A percentile compares a stretch with the other conserved stretches of the same genome.
Evolutionary conservation across 306 rosid species (phyloP).

Genomic region (Calophaca sinica): DNA sequence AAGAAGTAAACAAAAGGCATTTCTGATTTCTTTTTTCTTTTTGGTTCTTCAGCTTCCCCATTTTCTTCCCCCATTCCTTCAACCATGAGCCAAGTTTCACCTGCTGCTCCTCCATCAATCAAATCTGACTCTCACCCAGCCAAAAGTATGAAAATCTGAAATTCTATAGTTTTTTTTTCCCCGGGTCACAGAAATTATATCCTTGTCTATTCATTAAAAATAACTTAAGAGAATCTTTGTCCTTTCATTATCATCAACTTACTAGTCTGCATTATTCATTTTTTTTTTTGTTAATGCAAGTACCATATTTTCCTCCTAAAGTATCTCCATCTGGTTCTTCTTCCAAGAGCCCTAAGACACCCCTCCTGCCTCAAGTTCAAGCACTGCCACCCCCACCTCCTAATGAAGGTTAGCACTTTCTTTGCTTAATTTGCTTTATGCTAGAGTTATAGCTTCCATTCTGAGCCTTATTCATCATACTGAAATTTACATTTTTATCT

Average conservation of each 20-base stretch:
- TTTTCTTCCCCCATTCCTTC: constrained; percentile 46
- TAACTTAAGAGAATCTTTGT: no score
- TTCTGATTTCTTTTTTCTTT: neutral
- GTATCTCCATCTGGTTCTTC: constrained; percentile 52
- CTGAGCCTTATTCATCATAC: constrained; percentile 26
- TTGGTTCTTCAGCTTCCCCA: constrained; percentile 49
- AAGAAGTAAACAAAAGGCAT: constrained; percentile 11
- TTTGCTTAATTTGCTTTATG: constrained; percentile 30
- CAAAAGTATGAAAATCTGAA: constrained; percentile 52
- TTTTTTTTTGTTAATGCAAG: constrained; percentile 36
- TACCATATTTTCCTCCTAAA: constrained; percentile 50
- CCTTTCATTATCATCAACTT: constrained; percentile 22
- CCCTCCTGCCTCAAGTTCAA: constrained; percentile 56
- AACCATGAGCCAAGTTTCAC: constrained; percentile 51
- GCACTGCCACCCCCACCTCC: constrained; percentile 88
- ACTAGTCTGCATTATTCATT: neutral
- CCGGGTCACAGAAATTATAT: no score
- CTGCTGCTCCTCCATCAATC: constrained; percentile 57
- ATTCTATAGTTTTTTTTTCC: no score
- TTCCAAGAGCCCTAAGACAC: constrained; percentile 50
- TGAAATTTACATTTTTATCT: constrained; percentile 37
- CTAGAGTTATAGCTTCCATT: neutral
- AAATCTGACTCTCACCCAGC: constrained; percentile 47
- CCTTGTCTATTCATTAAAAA: no score
- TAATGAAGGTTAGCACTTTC: constrained; percentile 63